phyloP scores from a whole-genome alignment of 1,284 basidiomycete genomes.

The Boletus hoseneyae region DNA sequence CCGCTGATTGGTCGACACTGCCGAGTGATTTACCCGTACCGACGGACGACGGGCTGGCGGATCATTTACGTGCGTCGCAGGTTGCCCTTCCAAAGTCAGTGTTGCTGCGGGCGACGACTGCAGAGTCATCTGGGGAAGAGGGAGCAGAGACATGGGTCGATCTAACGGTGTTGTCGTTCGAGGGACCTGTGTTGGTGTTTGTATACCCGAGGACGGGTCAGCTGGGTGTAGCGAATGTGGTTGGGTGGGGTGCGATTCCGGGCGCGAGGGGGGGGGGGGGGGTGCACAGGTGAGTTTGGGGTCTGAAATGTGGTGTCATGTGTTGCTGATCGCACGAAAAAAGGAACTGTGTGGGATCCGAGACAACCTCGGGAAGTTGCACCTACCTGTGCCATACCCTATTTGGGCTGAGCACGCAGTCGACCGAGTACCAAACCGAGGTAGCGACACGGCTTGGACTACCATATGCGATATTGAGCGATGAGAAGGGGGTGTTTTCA shows the following conservation, averaged over 20 bases:
- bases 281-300: conserved; percentile 24
- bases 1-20: conserved; percentile 13
- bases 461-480: conserved; percentile 26
- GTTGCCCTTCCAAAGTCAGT: conserved; percentile 8
- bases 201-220: conserved; percentile 19
- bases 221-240: conserved; percentile 14
- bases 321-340: too few relatives aligned
- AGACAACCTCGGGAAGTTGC: conserved; percentile 9
- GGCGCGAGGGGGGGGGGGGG: conserved; percentile 24
- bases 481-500: conserved; percentile 8
- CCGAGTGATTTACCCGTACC: conserved; percentile 14
- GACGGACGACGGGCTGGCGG: conserved; percentile 15
- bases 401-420: conserved; percentile 25
- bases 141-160: too few relatives aligned
- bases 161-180: conserved; percentile 9
- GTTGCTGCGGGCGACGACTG: background rate
- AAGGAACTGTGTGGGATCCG: conserved; percentile 22
- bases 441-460: conserved; percentile 16
- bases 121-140: too few relatives aligned
- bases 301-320: too few relatives aligned
- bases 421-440: conserved; percentile 18
- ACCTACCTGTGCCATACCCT: conserved; percentile 4
- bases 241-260: conserved; percentile 26
- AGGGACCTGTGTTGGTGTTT: conserved; percentile 20
- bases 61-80: conserved; percentile 9